phyloP scores from a whole-genome alignment of 352 stramenopile genomes.

The Pythium plurisporium region DNA sequence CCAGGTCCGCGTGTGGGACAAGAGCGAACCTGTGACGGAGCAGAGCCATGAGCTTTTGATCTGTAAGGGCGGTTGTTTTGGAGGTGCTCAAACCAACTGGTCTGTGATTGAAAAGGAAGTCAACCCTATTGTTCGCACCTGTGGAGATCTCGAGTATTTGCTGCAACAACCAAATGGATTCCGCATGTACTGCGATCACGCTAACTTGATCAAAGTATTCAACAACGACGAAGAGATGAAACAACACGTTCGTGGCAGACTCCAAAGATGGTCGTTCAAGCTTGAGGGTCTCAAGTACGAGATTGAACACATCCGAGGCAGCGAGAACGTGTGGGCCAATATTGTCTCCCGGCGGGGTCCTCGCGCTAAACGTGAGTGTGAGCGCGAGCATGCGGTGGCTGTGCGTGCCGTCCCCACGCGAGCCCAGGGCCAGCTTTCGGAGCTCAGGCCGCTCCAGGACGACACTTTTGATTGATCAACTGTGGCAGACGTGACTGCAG shows the following conservation, averaged over 20 bases:
- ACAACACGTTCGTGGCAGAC: constrained; percentile 18
- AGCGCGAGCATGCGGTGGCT: neutral
- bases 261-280: constrained; percentile 20
- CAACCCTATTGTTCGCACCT: neutral
- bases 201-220: constrained; percentile 22
- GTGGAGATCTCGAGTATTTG: constrained; percentile 6
- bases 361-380: neutral
- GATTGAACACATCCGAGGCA: constrained; percentile 15
- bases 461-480: neutral
- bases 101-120: neutral
- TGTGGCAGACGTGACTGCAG: neutral
- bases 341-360: constrained; percentile 21
- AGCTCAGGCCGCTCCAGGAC: neutral
- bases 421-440: neutral
- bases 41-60: neutral
- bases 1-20: neutral
- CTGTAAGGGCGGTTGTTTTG: neutral
- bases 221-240: neutral
- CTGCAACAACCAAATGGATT: constrained; percentile 15
- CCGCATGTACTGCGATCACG: constrained; percentile 25
- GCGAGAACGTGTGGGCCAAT: constrained; percentile 25
- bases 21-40: neutral
- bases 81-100: neutral
- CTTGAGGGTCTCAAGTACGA: constrained; percentile 6
- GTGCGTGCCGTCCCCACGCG: neutral